Evolutionary conservation across 208 protist genomes (phyloP).

Genomic region (Borovskyia barvae): DNA sequence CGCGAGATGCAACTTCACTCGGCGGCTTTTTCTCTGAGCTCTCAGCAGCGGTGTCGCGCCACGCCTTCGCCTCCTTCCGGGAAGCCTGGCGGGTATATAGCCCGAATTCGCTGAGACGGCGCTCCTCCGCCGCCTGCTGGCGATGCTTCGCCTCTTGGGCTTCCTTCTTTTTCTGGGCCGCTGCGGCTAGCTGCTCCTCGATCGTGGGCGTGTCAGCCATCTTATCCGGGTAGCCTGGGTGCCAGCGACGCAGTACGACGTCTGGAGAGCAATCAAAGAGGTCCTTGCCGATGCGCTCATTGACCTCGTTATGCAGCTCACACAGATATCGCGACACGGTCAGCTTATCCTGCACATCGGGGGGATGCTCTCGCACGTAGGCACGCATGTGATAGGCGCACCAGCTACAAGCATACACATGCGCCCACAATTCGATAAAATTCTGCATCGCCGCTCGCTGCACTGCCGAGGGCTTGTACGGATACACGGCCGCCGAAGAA

Average conservation of each 20-base stretch:
- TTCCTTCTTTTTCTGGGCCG: conserved; percentile 12
- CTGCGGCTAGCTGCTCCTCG: conserved; percentile 55
- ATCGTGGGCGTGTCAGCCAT: conserved; percentile 76
- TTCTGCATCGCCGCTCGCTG: conserved; percentile 71
- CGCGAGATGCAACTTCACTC: not conserved
- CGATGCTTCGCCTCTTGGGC: conserved; percentile 4
- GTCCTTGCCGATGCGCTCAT: conserved; percentile 66
- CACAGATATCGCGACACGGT: conserved; percentile 76
- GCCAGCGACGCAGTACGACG: conserved; percentile 77
- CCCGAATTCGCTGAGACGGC: conserved; percentile 12
- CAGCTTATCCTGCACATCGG: conserved; percentile 66
- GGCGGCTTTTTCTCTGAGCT: not conserved
- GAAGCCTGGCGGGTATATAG: conserved; percentile 2
- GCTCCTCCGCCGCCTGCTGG: conserved; percentile 13
- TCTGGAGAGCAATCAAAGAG: conserved; percentile 74
- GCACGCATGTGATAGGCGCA: conserved; percentile 88
- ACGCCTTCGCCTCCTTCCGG: conserved; percentile 2
- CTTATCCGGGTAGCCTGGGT: conserved; percentile 79
- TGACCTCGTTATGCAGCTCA: conserved; percentile 90
- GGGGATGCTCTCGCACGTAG: conserved; percentile 64
- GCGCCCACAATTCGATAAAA: conserved; percentile 77
- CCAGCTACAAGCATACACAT: conserved; percentile 85
- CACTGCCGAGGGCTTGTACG: conserved; percentile 50
- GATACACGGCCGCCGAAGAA: conserved; percentile 81
- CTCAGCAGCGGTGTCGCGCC: conserved; percentile 1